Conservation (phyloP, 768 basidiomycete genomes). For the Daedaleopsis sinensis region DNA sequence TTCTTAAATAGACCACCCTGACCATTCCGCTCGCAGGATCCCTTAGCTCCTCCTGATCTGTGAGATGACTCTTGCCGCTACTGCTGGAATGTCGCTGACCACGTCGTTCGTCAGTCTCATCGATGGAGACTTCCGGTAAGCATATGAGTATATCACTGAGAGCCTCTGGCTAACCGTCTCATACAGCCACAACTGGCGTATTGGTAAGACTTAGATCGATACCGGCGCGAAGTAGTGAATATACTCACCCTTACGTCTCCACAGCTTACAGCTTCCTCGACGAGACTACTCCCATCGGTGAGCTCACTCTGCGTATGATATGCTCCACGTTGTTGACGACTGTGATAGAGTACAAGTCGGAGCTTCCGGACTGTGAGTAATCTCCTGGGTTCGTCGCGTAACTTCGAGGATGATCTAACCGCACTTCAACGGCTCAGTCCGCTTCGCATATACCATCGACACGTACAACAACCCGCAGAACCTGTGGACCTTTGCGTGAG, state of each 20-base stretch:
- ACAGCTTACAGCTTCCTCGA: slow-evolving; percentile 37
- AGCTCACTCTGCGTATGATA: slow-evolving; percentile 24
- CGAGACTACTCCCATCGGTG: slow-evolving; percentile 36
- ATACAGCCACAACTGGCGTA: slow-evolving; percentile 38
- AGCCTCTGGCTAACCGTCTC: background rate
- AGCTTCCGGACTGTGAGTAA: slow-evolving; percentile 33
- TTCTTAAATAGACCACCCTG: background rate
- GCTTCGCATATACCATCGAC: slow-evolving; percentile 61
- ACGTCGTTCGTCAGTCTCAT: slow-evolving; percentile 27
- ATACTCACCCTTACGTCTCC: background rate
- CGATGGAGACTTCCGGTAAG: slow-evolving; percentile 48
- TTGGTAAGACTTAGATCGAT: slow-evolving; percentile 27
- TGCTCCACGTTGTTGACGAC: slow-evolving; percentile 4
- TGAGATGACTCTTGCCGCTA: slow-evolving; percentile 22
- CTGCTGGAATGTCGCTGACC: slow-evolving; percentile 5
- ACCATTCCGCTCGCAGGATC: slow-evolving; percentile 28
- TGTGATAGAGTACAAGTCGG: slow-evolving; percentile 33
- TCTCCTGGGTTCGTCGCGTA: background rate
- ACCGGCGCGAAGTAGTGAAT: background rate
- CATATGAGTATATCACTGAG: slow-evolving; percentile 7
- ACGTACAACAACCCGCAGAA: slow-evolving; percentile 69
- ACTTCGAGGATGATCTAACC: background rate
- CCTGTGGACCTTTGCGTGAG: slow-evolving; percentile 59
- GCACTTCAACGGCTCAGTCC: slow-evolving; percentile 39
- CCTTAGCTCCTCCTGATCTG: slow-evolving; percentile 42